Percentiles rank a stretch among this genome's conserved stretches.
Evolutionary conservation across 352 stramenopile genomes (phyloP).

Genomic region (Globisporangium echinulatum): DNA sequence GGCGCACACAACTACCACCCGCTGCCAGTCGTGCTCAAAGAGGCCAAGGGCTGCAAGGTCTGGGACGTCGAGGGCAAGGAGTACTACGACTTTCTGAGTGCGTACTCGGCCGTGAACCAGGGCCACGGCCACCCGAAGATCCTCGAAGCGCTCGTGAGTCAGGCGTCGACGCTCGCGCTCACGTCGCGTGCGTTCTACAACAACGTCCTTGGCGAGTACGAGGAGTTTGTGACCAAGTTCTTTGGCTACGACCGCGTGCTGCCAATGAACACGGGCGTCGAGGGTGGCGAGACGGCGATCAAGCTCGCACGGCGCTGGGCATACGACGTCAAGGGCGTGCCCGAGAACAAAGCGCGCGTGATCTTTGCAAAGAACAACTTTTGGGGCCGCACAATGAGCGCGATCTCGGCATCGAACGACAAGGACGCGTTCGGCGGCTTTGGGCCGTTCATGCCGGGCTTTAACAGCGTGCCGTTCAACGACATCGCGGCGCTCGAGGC

Average conservation of each 20-base stretch:
- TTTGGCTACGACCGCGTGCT: constrained; percentile 97
- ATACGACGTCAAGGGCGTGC: constrained; percentile 97
- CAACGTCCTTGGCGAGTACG: constrained; percentile 95
- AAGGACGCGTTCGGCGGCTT: constrained; percentile 85
- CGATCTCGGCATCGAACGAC: constrained; percentile 94
- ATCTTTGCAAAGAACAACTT: constrained; percentile 99
- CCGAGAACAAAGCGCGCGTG: constrained; percentile 86
- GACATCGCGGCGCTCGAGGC: constrained; percentile 86
- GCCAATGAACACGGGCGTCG: constrained; percentile 99
- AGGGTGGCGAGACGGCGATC: constrained; percentile 97
- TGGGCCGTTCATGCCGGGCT: constrained; percentile 98
- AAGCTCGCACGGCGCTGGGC: constrained; percentile 96
- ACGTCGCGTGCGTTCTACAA: constrained; percentile 99
- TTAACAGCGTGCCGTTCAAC: constrained; percentile 91
- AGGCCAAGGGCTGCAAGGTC: constrained; percentile 91
- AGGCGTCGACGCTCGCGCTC: constrained; percentile 94
- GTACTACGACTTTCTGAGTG: constrained; percentile 98
- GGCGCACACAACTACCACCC: constrained; percentile 99
- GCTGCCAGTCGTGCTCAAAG: constrained; percentile 93
- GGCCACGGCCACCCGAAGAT: constrained; percentile 99
- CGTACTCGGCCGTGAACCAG: constrained; percentile 90
- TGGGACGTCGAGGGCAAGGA: constrained; percentile 96
- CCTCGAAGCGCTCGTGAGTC: constrained; percentile 89
- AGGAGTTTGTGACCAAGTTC: constrained; percentile 95
- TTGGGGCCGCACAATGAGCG: constrained; percentile 97